Evolutionary conservation across 2,329 filamentous ascomycete genomes (phyloP).

Genomic region (Penicillium hesseltinei): DNA sequence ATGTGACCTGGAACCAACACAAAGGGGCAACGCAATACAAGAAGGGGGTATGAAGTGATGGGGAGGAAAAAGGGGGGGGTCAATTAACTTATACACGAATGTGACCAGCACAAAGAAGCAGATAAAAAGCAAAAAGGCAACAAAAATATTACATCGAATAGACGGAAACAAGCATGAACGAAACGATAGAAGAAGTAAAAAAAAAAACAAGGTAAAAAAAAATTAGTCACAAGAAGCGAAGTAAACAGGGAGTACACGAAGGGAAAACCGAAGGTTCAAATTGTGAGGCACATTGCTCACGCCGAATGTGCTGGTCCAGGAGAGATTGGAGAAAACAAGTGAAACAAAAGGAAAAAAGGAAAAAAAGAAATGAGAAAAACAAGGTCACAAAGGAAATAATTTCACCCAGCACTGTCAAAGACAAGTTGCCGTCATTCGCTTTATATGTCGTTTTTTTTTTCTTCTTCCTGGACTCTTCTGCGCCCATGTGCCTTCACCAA

Average conservation of each 20-base stretch:
- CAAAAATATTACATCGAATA: constrained; percentile 37
- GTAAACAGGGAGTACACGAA: constrained; percentile 40
- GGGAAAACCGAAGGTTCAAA: constrained; percentile 29
- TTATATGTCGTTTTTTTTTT: constrained; percentile 16
- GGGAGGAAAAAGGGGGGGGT: constrained; percentile 19
- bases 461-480: constrained; percentile 12
- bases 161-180: constrained; percentile 22
- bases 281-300: constrained; percentile 16
- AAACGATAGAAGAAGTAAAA: constrained; percentile 18
- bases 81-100: constrained; percentile 41
- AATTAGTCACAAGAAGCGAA: constrained; percentile 33
- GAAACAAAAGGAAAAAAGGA: constrained; percentile 28
- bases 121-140: constrained; percentile 4
- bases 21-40: constrained; percentile 29
- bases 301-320: constrained; percentile 20
- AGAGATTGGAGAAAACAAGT: constrained; percentile 15
- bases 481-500: constrained; percentile 3
- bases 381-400: constrained; percentile 50
- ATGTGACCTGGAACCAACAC: constrained; percentile 24
- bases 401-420: constrained; percentile 17
- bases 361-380: constrained; percentile 35
- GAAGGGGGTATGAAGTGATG: constrained; percentile 38
- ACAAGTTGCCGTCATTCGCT: constrained; percentile 20
- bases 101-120: constrained; percentile 41
- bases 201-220: constrained; percentile 10